Percentiles rank a stretch among this genome's conserved stretches.
Conservation (phyloP, 164 flowering plant species). For the Warburgia ugandensis region DNA sequence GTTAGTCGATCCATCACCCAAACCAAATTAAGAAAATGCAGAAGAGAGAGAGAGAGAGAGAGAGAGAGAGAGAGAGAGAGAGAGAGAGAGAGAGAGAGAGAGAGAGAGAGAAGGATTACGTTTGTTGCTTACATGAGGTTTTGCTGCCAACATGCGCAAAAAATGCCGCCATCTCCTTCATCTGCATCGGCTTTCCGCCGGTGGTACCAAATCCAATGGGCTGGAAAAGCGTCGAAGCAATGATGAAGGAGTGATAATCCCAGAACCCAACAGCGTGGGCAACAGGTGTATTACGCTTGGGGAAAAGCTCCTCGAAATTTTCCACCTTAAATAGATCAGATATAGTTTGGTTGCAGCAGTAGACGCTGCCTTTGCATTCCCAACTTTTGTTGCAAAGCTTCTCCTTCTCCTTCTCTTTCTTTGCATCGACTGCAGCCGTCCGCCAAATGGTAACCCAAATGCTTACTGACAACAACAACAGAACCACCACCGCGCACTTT, state of each 20-base stretch:
- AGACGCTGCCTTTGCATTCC: too few relatives aligned
- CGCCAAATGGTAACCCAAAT: too few relatives aligned
- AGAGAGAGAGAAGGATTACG: not conserved
- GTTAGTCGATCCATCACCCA: too few relatives aligned
- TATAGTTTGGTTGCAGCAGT: constrained; percentile 78
- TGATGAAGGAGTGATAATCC: constrained; percentile 74
- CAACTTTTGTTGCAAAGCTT: too few relatives aligned
- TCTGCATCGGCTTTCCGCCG: constrained; percentile 53
- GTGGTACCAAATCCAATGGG: constrained; percentile 79
- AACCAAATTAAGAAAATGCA: too few relatives aligned
- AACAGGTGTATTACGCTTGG: constrained; percentile 72
- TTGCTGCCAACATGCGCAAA: constrained; percentile 76
- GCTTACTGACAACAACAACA: too few relatives aligned
- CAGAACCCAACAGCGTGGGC: constrained; percentile 87
- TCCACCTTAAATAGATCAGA: constrained; percentile 64
- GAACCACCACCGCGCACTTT: too few relatives aligned
- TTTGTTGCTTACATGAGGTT: constrained; percentile 67
- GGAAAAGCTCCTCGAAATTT: constrained; percentile 79
- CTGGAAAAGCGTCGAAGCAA: constrained; percentile 48
- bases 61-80: not conserved
- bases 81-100: not conserved
- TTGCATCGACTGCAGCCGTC: too few relatives aligned
- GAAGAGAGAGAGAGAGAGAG: not conserved
- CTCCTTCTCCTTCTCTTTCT: too few relatives aligned
- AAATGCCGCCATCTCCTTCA: constrained; percentile 80